Percentiles rank a stretch among this genome's conserved stretches.
These are phyloP conservation scores for Penicillium sp. DNA, from an alignment of 2,329 filamentous ascomycete genomes.

Conservation along the genomic window DNA sequence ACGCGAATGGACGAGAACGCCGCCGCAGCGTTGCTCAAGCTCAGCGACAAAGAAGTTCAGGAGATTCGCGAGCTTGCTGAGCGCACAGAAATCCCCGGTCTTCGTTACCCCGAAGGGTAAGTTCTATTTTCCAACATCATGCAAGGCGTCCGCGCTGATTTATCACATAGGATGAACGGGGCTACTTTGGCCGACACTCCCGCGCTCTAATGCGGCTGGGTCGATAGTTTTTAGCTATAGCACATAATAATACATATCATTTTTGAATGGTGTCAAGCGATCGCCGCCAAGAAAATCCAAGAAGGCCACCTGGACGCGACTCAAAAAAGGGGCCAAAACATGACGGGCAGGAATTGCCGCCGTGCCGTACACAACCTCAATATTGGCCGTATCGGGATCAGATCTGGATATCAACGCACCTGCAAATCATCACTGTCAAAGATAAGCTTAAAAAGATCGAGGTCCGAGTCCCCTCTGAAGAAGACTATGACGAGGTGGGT, in stretches of 20 bases:
- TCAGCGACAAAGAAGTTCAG: conserved; percentile 22
- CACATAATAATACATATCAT: background rate
- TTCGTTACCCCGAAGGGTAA: background rate
- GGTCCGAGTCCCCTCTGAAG: background rate
- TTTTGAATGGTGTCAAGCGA: background rate
- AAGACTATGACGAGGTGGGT: background rate
- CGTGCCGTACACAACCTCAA: too few species aligned
- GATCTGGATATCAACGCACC: background rate
- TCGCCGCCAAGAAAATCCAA: background rate
- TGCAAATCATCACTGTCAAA: background rate
- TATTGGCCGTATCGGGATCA: background rate
- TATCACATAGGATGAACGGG: background rate
- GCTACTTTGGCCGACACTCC: background rate
- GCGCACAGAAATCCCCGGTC: background rate
- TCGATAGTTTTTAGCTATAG: background rate
- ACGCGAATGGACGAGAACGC: conserved; percentile 24
- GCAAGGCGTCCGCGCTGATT: background rate
- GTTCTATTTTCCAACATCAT: background rate
- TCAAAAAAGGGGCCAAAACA: background rate
- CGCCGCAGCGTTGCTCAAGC: conserved; percentile 8
- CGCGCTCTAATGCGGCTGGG: background rate
- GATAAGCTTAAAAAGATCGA: background rate
- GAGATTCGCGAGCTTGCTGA: conserved; percentile 4
- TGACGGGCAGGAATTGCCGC: background rate
- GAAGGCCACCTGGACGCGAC: background rate